phyloP scores from a whole-genome alignment of 768 basidiomycete species.

The Neoboletus magnificus region DNA sequence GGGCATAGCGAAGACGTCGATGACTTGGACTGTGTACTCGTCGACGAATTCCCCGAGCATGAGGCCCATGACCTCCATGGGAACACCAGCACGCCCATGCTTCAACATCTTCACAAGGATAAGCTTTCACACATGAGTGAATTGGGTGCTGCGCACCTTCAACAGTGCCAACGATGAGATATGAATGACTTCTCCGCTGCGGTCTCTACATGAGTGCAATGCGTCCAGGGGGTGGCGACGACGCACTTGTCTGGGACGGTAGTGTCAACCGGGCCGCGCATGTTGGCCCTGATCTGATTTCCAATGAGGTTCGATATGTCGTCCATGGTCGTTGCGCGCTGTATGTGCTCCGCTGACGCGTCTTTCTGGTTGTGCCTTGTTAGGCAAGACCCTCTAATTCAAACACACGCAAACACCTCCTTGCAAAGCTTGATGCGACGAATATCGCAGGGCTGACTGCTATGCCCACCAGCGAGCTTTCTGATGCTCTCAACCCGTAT shows the following conservation, averaged over 20 bases:
- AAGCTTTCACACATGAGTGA: background rate
- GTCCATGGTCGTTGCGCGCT: constrained; percentile 21
- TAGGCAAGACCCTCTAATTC: constrained; percentile 25
- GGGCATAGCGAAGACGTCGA: constrained; percentile 99
- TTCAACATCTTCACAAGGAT: constrained; percentile 83
- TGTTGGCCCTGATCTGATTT: constrained; percentile 43
- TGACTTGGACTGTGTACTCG: constrained; percentile 91
- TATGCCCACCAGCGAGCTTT: constrained; percentile 72
- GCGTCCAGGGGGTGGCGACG: background rate
- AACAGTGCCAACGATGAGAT: constrained; percentile 96
- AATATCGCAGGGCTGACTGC: background rate
- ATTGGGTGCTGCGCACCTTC: constrained; percentile 56
- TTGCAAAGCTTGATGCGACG: background rate
- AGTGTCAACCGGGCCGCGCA: constrained; percentile 43
- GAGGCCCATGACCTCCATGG: constrained; percentile 99
- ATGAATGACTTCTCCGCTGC: constrained; percentile 90
- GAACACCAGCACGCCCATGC: constrained; percentile 97
- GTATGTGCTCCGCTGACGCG: constrained; percentile 37
- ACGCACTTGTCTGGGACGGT: constrained; percentile 75
- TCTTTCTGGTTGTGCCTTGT: constrained; percentile 23
- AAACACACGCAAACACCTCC: constrained; percentile 31
- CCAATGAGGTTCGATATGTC: constrained; percentile 56
- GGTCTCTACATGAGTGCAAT: constrained; percentile 1
- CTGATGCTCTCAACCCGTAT: constrained; percentile 74
- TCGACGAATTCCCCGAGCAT: constrained; percentile 99